Evolutionary conservation across 768 basidiomycete genomes (phyloP).

Genomic region (Termitomyces sp.): DNA sequence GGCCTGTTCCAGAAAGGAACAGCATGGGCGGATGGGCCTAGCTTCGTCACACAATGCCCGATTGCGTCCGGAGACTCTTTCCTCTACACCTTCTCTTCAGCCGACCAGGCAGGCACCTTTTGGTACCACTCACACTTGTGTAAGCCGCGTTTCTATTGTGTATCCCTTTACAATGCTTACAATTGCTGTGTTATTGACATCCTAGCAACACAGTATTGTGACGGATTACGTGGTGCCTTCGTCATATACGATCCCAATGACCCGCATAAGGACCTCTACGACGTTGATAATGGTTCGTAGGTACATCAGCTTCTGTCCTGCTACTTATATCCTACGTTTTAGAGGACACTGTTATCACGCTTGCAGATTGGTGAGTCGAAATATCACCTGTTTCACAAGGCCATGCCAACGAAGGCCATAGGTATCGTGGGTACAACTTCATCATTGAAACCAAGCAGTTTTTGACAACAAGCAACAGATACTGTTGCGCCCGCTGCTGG

Average conservation of each 20-base stretch:
- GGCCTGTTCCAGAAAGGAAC: slow-evolving; percentile 37
- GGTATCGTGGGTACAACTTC: slow-evolving; percentile 20
- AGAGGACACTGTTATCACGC: slow-evolving; percentile 39
- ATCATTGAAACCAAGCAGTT: background rate
- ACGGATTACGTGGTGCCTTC: slow-evolving; percentile 32
- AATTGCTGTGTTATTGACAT: slow-evolving; percentile 16
- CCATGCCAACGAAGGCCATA: background rate
- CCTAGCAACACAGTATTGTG: slow-evolving; percentile 41
- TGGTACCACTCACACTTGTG: slow-evolving; percentile 26
- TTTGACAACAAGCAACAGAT: background rate
- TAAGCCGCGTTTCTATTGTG: slow-evolving; percentile 13
- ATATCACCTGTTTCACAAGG: background rate
- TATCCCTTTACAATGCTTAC: slow-evolving; percentile 11
- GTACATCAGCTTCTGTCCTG: background rate
- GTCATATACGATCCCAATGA: slow-evolving; percentile 34
- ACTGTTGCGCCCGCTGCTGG: background rate
- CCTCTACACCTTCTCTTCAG: slow-evolving; percentile 28
- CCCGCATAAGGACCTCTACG: slow-evolving; percentile 14
- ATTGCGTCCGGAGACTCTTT: slow-evolving; percentile 31
- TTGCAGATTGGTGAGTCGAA: slow-evolving; percentile 28
- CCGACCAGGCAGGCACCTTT: slow-evolving; percentile 21
- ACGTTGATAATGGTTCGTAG: slow-evolving; percentile 26
- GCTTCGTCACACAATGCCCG: slow-evolving; percentile 35
- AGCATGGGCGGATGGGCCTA: slow-evolving; percentile 29
- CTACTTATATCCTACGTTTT: background rate